Base-by-base conservation (phyloP, 108 stramenopile species). In the Fragilaria crotonensis region DNA sequence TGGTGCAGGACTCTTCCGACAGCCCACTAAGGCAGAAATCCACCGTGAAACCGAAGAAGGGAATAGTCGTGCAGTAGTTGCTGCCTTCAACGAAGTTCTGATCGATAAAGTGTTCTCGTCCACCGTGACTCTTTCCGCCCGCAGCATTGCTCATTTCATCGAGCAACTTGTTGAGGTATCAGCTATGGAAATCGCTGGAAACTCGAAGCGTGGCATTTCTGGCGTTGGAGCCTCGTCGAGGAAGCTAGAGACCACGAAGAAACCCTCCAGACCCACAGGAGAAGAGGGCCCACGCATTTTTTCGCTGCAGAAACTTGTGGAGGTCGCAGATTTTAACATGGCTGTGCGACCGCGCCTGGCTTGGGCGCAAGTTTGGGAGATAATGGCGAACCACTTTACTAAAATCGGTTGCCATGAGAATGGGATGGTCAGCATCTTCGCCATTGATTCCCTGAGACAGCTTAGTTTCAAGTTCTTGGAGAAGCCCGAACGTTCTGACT, bases 241-340 rank as follows among this genome's bases (percentile, higher is more conserved):
- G n/a, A n/a, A n/a, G n/a, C n/a, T n/a, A n/a, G n/a, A n/a, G n/a
- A n/a, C n/a, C n/a, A n/a, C n/a, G n/a, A n/a, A n/a, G n/a, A n/a
- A n/a, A n/a, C n/a, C n/a, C n/a, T n/a, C 66, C 36, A 63, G 4
- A 22, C 26, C 21, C 7, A 18, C 46, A 23, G n/a, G n/a, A n/a
- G n/a, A n/a, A n/a, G n/a, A n/a, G n/a, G n/a, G n/a, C n/a, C n/a
- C n/a, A 81, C 56, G 84, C 20, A 84, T 98, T 29, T 98, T 95
- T 65, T 94, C 90, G 30, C 74, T 99, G 60, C 97, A 98, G 65
- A 70, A 87, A 57, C 81, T 99, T 25, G 99, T 99, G 17, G 99
- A 99, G 63, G 97, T 98, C 32, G 98, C 99, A 18, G 97, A 98
- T 62, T 96, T 78, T 64, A 99, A 99, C 84, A 95, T 98, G 96